Base-by-base conservation (phyloP, 2,329 filamentous ascomycete genomes). In the Gremmenia infestans region DNA sequence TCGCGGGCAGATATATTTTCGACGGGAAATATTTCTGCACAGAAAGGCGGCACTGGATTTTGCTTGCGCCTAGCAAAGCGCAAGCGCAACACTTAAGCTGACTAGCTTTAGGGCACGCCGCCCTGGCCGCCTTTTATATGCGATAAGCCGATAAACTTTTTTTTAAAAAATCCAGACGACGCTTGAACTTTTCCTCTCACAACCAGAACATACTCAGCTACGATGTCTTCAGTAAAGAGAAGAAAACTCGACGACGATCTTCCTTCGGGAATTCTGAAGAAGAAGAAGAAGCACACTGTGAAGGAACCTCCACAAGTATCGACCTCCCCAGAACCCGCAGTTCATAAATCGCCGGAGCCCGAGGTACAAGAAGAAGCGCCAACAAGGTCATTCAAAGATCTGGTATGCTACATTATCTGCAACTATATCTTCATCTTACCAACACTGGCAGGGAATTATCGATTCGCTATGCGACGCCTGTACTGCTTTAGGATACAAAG, bases 391-490 rank as follows among this genome's bases (percentile, higher is more conserved):
- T 82, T 81, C 58, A 73, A 76, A 65, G 78, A 81, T 48, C 65
- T 82, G 36, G 72, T 73, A 65, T 19, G 63, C 17, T 54, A 42
- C 55, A 11, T 12, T 17, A 4, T 6, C 42, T 23, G n/a, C 19
- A 3, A 19, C 15, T 8, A 4, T 17, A 23, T 9, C 23, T 25
- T 25, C 12, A 17, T 28, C 28, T 15, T 2, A 47, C 23, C 62
- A 48, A 63, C 23, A 9, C 36, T 2, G n/a, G 2, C 53, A 86
- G 83, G 93, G 93, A 23, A 81, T 97, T 50, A 88, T 92, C 56
- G 90, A 95, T 54, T 82, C 88, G 32, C 80, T 99, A 52, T 95
- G 90, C 74, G 92, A 97, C 70, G 91, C 93, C 50, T 97, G 93
- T 74, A 81, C 82, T 5, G 78, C 82, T 0, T 80, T 97, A 52